Conservation (phyloP, 768 basidiomycete species). For the Agrocybe pediades region DNA sequence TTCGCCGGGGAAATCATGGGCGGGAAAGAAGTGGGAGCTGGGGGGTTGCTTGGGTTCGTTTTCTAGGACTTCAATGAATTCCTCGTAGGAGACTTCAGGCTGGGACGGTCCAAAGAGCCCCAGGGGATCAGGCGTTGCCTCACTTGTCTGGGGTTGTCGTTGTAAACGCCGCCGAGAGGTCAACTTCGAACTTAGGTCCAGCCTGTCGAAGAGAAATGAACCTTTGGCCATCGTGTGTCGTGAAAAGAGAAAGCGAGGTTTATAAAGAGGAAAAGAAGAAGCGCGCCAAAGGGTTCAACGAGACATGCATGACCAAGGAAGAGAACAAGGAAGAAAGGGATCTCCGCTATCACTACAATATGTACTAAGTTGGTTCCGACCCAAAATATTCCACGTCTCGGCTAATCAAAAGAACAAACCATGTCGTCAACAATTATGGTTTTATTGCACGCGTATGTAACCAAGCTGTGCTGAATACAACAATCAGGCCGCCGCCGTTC, state of each 20-base stretch:
- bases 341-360: slow-evolving; percentile 7
- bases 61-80: slow-evolving; percentile 23
- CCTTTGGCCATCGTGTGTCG: slow-evolving; percentile 17
- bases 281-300: slow-evolving; percentile 1
- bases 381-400: slow-evolving; percentile 18
- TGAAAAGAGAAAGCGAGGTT: slow-evolving; percentile 6
- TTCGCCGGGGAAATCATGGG: background rate
- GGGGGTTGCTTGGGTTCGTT: slow-evolving; percentile 12
- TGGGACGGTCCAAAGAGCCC: slow-evolving; percentile 10
- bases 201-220: slow-evolving; percentile 22
- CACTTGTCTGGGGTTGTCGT: slow-evolving; percentile 18
- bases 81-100: slow-evolving; percentile 12
- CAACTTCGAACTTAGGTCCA: slow-evolving; percentile 24
- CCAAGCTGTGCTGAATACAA: too few relatives aligned
- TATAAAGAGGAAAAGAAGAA: slow-evolving; percentile 1
- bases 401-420: too few relatives aligned
- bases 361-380: slow-evolving; percentile 5
- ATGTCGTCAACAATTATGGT: background rate
- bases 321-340: slow-evolving; percentile 8
- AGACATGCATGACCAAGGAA: slow-evolving; percentile 2
- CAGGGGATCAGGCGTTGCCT: slow-evolving; percentile 13
- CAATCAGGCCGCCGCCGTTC: too few relatives aligned
- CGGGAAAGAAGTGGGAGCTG: background rate
- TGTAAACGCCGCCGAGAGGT: slow-evolving; percentile 22
- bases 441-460: too few relatives aligned